A percentile compares a stretch with the other conserved stretches of the same genome.
Evolutionary conservation across 2,329 filamentous ascomycete genomes (phyloP).

Genomic region (Pezizomycotina sp.): DNA sequence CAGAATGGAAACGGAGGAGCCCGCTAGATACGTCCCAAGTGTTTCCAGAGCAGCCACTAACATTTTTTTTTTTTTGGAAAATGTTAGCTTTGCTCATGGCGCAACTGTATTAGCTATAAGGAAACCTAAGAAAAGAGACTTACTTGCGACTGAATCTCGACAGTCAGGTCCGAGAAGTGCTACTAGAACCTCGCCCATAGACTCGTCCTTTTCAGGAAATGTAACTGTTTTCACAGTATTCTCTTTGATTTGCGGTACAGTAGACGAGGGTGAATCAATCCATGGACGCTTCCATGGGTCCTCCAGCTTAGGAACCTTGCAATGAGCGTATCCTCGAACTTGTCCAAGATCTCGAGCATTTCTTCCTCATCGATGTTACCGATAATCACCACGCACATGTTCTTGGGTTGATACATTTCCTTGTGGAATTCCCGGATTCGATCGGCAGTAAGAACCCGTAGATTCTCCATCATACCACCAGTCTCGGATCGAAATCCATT

Average conservation of each 20-base stretch:
- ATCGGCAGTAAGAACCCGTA: constrained; percentile 71
- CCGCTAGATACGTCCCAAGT: constrained; percentile 70
- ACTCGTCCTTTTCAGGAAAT: constrained; percentile 94
- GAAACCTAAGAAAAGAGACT: constrained; percentile 20
- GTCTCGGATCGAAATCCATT: constrained; percentile 94
- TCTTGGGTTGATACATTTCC: constrained; percentile 96
- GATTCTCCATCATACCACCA: constrained; percentile 87
- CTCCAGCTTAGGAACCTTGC: constrained; percentile 57
- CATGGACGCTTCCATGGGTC: constrained; percentile 69
- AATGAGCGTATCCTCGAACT: constrained; percentile 75
- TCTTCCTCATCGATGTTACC: constrained; percentile 75
- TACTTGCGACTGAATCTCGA: constrained; percentile 46
- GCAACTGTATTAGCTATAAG: constrained; percentile 16
- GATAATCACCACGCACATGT: constrained; percentile 79
- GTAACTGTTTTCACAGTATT: constrained; percentile 63
- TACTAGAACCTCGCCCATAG: constrained; percentile 71
- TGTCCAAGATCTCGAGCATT: constrained; percentile 63
- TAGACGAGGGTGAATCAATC: constrained; percentile 72
- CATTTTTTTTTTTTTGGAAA: constrained; percentile 2
- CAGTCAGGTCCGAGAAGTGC: constrained; percentile 76
- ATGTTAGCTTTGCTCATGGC: constrained; percentile 22
- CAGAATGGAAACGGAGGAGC: constrained; percentile 79
- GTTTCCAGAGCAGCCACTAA: constrained; percentile 55
- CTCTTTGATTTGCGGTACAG: constrained; percentile 53
- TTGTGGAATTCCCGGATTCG: constrained; percentile 88